Evolutionary conservation across 768 basidiomycete species (phyloP), one percentile per base, ranked within the genome.

Genomic region (Lactifluus subvellereus): DNA sequence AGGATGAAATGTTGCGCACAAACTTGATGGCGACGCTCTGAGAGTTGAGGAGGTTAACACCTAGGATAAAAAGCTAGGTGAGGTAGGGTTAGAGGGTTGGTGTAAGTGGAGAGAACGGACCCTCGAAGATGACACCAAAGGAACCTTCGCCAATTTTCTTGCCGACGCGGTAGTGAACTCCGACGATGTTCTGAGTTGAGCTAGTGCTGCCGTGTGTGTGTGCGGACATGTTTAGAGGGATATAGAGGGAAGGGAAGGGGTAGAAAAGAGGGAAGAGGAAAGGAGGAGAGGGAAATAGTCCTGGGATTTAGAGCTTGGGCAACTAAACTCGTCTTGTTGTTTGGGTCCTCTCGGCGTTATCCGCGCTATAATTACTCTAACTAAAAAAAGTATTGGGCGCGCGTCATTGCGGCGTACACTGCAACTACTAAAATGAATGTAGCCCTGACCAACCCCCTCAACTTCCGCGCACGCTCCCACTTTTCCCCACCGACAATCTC

Each of bases 21-120:
- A 99, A 99, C 82, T 99, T 99, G 86, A 99, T 98, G 67, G 97
- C 97, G 65, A 98, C 96, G 10, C 94, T 95, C 78, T 96, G 94
- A 4, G 91, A 94, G 81, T 99, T 99, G 78, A 98, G 86, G 37
- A 99, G 81, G 73, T 99, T 99, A 8, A 94, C 96, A 32, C 96
- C 96, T 98, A 71, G 57, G 54, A 32, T 18, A 38, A 54, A 13
- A 8, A 57, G 32, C 18, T 4, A 49, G 32, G 59, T 52, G 60
- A 40, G 68, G 49, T 62, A 35, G 37, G 40, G 37, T 9, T 6
- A 54, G 43, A 38, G 61, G 45, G 59, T 27, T n/a, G 52, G 48
- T n/a, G 61, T 40, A 43, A 37, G 38, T 54, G 32, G 69, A 57
- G 56, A 38, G 58, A 50, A 66, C 69, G n/a, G 62, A 87, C 90